Conservation (phyloP, 176 grass and related monocot species). For the Oryza brachyantha region DNA sequence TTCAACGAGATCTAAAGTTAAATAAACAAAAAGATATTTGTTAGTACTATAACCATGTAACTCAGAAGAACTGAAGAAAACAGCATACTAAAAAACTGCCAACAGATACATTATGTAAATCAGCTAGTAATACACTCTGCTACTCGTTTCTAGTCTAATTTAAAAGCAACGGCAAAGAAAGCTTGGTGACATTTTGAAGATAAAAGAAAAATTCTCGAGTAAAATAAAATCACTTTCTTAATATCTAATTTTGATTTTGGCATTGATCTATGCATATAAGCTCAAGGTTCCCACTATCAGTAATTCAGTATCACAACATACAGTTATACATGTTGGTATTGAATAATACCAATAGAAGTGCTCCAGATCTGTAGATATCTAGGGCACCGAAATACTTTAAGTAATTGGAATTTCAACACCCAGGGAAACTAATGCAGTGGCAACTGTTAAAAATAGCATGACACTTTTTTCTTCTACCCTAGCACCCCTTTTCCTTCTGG, state of each 20-base stretch:
- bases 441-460: not conserved
- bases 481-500: not conserved
- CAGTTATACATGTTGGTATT: no score
- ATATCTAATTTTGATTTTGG: not conserved
- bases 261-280: not conserved
- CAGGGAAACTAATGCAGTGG: not conserved
- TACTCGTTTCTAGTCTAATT: not conserved
- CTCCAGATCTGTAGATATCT: not conserved
- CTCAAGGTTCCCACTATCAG: not conserved
- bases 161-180: not conserved
- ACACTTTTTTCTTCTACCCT: not conserved
- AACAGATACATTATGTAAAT: constrained; percentile 2
- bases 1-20: constrained; percentile 43
- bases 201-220: not conserved
- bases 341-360: not conserved
- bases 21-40: constrained; percentile 23
- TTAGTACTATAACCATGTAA: not conserved
- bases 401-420: constrained; percentile 7
- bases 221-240: not conserved
- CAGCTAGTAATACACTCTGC: not conserved
- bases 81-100: not conserved
- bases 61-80: constrained; percentile 8
- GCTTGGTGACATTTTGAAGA: not conserved
- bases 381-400: not conserved
- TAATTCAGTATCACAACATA: no score